Conservation (phyloP, 108 stramenopile genomes). For the Parietichytrium sp. region DNA sequence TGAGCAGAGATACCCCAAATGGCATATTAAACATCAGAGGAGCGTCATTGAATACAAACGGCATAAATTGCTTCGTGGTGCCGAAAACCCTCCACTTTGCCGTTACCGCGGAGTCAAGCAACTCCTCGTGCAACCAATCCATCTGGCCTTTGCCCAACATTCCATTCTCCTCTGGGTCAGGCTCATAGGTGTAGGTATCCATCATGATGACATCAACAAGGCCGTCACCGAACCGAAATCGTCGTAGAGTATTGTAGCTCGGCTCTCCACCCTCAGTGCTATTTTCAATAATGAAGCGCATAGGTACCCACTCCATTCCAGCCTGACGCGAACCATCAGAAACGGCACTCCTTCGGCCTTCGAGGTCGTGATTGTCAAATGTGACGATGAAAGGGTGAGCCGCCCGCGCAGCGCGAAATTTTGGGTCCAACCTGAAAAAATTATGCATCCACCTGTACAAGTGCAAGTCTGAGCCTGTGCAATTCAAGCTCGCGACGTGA, state of each 20-base stretch:
- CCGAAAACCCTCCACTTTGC: background rate
- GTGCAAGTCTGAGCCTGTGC: background rate
- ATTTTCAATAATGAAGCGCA: background rate
- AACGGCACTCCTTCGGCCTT: background rate
- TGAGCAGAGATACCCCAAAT: background rate
- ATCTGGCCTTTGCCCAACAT: background rate
- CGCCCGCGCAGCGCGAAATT: background rate
- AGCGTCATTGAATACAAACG: background rate
- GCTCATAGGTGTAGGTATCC: background rate
- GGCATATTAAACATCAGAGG: background rate
- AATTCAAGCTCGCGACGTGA: background rate
- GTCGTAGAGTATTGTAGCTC: background rate
- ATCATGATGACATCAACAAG: background rate
- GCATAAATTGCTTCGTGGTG: background rate
- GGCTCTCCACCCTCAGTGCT: background rate
- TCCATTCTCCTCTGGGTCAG: background rate
- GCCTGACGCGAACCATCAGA: background rate
- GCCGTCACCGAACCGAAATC: background rate
- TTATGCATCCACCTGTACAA: background rate
- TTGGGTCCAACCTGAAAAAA: background rate
- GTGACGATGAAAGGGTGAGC: background rate
- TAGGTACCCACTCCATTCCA: background rate
- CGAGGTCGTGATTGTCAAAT: background rate
- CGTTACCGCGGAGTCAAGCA: background rate
- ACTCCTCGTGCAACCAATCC: background rate